Base-by-base conservation (phyloP, 345 rosid species). In the Anastatica hierochuntica region DNA sequence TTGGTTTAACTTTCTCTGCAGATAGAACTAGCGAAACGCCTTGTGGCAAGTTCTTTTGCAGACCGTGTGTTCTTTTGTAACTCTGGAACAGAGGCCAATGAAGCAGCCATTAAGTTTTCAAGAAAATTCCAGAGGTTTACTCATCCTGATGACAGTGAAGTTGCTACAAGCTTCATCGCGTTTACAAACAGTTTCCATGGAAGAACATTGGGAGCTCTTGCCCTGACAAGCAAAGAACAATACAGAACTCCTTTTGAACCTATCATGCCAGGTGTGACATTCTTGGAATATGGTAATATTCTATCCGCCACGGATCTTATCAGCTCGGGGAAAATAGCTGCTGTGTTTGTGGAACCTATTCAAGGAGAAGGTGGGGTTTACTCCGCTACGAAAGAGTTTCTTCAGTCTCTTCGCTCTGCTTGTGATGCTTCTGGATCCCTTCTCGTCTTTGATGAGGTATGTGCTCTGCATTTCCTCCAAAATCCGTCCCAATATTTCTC, bases 301-400 rank as follows among this genome's bases (percentile, higher is more conserved):
- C 66, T 81, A 72, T 80, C 90, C 9, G 72, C 96, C 10, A 65
- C 33, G 6, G 77, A 81, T 11, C 65, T 71, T 19, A 83, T 85
- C 49, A 40, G 48, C 62, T 65, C 20, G 1, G 84, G 90, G 23
- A 79, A 76, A 58, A 77, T 74, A 49, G 96, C 95, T 41, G 98
- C 98, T 12, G 88, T 88, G 7, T 92, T 92, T 64, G 88, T 85
- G 16, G 98, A 92, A 66, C 98, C 96, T 13, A 64, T 92, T 49
- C 98, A 92, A 54, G 98, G 98, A 41, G 98, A 92, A 78, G 98
- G 98, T 1, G 98, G 98, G 43, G 74, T 92, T 26, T 68, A 79
- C 45, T 77, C 88, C 48, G 95, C 96, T 26, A 81, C 82, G 5
- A 78, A 76, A 53, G 95, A 81, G 43, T 85, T 89, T 66, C 66